Evolutionary conservation across 2,329 filamentous ascomycete genomes (phyloP).

Genomic region (Ophiocordyceps polyrhachis-furcata): DNA sequence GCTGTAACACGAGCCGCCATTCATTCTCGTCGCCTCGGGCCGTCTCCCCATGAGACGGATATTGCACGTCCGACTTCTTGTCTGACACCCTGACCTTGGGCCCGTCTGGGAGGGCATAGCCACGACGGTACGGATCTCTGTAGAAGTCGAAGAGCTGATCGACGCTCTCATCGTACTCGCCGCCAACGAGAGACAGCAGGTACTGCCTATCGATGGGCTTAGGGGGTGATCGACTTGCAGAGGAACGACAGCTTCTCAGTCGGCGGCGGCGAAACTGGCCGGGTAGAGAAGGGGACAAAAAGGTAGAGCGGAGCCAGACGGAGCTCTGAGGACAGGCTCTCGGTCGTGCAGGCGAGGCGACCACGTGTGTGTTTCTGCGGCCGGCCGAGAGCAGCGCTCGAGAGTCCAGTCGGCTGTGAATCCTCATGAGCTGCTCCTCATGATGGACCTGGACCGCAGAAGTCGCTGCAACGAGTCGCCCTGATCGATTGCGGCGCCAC

Average conservation of each 20-base stretch:
- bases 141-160: constrained; percentile 34
- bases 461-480: background rate
- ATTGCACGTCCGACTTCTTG: constrained; percentile 25
- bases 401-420: constrained; percentile 39
- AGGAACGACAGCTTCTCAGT: constrained; percentile 9
- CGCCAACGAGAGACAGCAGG: constrained; percentile 33
- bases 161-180: constrained; percentile 26
- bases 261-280: constrained; percentile 6
- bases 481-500: background rate
- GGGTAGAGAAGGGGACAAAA: constrained; percentile 11
- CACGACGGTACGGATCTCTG: constrained; percentile 32
- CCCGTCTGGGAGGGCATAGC: constrained; percentile 31
- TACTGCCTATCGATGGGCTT: constrained; percentile 17
- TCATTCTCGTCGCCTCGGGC: constrained; percentile 16
- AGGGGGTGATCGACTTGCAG: constrained; percentile 5
- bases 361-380: constrained; percentile 4
- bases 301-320: constrained; percentile 23
- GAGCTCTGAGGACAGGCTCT: constrained; percentile 15
- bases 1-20: constrained; percentile 16
- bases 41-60: constrained; percentile 24
- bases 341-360: constrained; percentile 1
- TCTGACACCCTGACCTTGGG: constrained; percentile 32
- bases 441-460: constrained; percentile 13
- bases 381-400: constrained; percentile 29
- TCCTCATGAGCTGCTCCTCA: constrained; percentile 42